These are phyloP conservation scores for Cercospora berteroae DNA, from an alignment of 2,329 filamentous ascomycete species.

Conservation along the genomic window DNA sequence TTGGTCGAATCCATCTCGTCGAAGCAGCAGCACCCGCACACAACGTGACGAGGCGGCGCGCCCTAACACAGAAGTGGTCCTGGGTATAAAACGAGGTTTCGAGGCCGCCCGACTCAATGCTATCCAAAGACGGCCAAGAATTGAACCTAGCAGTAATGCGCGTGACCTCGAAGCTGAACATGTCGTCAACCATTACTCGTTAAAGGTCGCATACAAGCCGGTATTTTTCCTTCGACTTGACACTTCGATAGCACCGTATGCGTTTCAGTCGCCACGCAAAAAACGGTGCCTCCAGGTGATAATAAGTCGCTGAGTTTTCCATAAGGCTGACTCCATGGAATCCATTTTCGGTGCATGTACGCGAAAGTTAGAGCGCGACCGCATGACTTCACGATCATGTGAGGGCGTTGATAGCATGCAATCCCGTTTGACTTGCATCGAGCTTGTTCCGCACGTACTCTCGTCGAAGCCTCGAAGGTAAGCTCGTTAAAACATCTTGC, in stretches of 20 bases:
- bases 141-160: neutral
- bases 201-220: neutral
- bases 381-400: slow-evolving; percentile 7
- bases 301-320: neutral
- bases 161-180: neutral
- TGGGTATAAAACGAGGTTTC: neutral
- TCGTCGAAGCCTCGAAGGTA: neutral
- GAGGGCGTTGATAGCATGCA: neutral
- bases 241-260: neutral
- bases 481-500: neutral
- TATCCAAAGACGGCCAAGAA: neutral
- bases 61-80: neutral
- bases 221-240: neutral
- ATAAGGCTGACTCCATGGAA: neutral
- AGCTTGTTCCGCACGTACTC: slow-evolving; percentile 3
- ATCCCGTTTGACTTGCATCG: slow-evolving; percentile 3
- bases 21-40: neutral
- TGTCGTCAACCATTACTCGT: neutral
- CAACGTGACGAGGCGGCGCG: neutral
- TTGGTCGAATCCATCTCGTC: neutral
- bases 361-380: neutral
- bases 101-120: neutral
- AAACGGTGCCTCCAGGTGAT: neutral
- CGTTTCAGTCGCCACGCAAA: neutral
- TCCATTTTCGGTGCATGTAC: neutral